Conservation (phyloP, 2,329 filamentous ascomycete species). For the Botryotinia globosa region DNA sequence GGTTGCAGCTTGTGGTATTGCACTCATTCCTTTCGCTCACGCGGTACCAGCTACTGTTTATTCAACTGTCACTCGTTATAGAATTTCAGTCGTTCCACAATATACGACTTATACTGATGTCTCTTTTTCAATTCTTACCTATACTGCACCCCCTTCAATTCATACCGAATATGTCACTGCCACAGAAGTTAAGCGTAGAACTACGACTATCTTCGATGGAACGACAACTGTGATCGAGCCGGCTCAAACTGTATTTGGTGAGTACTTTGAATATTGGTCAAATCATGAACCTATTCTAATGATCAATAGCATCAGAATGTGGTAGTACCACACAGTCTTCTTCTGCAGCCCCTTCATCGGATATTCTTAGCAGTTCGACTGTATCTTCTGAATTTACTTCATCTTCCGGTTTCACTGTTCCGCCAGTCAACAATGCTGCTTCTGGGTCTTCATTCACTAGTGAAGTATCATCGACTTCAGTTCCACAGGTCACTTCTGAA, state of each 20-base stretch:
- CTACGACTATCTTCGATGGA: slow-evolving; percentile 1
- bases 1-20: slow-evolving; percentile 11
- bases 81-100: slow-evolving; percentile 15
- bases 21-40: slow-evolving; percentile 4
- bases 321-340: background rate
- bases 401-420: background rate
- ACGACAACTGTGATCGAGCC: background rate
- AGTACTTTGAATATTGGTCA: background rate
- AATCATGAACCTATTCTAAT: background rate
- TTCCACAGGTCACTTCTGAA: background rate
- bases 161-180: slow-evolving; percentile 13
- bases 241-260: background rate
- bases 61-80: slow-evolving; percentile 17
- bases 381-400: slow-evolving; percentile 4
- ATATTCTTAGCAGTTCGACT: background rate
- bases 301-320: slow-evolving; percentile 2
- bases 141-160: background rate
- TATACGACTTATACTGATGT: slow-evolving; percentile 11
- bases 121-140: background rate
- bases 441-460: background rate
- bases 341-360: background rate
- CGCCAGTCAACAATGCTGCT: background rate
- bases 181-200: background rate
- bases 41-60: background rate
- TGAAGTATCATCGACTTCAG: background rate